Base-by-base conservation (phyloP, 257 asterid genomes). In the Solanum bukasovii region DNA sequence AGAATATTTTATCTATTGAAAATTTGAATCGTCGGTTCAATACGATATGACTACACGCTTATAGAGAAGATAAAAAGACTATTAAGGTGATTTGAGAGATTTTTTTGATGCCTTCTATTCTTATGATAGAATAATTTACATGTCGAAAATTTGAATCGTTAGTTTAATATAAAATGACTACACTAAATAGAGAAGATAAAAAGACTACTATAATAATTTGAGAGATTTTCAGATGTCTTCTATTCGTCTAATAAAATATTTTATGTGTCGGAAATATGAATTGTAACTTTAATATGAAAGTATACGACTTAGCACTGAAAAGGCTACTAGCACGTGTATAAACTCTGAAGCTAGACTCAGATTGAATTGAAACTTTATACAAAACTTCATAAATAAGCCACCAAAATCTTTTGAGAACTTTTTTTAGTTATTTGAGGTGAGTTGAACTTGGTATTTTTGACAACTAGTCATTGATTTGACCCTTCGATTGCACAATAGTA, bases 401-500 rank as follows among this genome's bases (percentile, higher is more conserved):
- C n/a, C 34, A 25, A 29, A 67, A 67, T 67, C 34, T 9, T 67
- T 25, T 25, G 18, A 11, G 34, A 67, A 12, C 73, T 1, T 25
- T 25, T 25, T 59, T 59, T 21, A 67, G 40, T 23, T 70, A 14
- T 70, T 70, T 31, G 77, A 13, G 40, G 77, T 29, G 25, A 12
- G n/a, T 31, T 71, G 42, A 7, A 33, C 18, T 18, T 34, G 13
- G 29, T 4, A 20, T 18, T 73, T 59, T 73, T 73, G 29, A 71
- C 78, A 71, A 73, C 46, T 18, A 2, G 16, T 35, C 21, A 75
- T 25, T 75, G 83, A 75, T 75, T 23, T 75, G 83, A 75, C 83
- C 18, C 21, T 73, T 75, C 56, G 18, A 12, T 37, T 25, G 10
- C 33, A 75, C 4, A 75, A 37, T 37, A 21, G 37, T 75, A 75